Evolutionary conservation across 441 rosid species (phyloP).

Genomic region (Brassica hybrid): DNA sequence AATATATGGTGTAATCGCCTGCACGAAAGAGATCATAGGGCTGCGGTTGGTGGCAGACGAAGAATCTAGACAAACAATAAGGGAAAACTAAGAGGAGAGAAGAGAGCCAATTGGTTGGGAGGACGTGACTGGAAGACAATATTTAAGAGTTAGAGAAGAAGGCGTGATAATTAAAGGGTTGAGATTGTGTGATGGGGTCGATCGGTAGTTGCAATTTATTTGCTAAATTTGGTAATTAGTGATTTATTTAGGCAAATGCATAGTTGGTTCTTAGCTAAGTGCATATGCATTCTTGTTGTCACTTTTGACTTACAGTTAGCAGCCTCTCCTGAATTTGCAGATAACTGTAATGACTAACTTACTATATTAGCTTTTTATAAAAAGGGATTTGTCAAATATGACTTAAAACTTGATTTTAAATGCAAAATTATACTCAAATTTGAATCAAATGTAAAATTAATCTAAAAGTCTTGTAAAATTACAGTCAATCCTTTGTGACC

Average conservation of each 20-base stretch:
- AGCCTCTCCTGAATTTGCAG: constrained; percentile 6
- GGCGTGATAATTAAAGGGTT: neutral
- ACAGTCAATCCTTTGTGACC: too few species aligned
- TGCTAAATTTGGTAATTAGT: constrained; percentile 5
- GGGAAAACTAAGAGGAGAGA: constrained; percentile 1
- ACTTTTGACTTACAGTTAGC: constrained; percentile 6
- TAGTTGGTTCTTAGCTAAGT: constrained; percentile 2
- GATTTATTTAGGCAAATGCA: constrained; percentile 5
- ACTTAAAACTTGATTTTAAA: too few species aligned
- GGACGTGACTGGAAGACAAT: constrained; percentile 22
- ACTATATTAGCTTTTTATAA: too few species aligned
- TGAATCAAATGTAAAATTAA: too few species aligned
- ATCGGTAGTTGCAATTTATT: constrained; percentile 1
- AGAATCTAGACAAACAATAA: neutral
- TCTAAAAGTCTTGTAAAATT: too few species aligned
- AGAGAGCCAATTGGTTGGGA: constrained; percentile 24
- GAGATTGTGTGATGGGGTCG: neutral
- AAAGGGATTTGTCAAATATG: too few species aligned
- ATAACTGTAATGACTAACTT: neutral
- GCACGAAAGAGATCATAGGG: constrained; percentile 33
- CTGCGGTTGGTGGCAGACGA: constrained; percentile 21
- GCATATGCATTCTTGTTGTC: neutral
- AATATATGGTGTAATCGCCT: constrained; percentile 16
- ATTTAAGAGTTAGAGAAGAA: constrained; percentile 22
- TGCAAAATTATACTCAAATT: too few species aligned